phyloP scores from a whole-genome alignment of 2,329 filamentous ascomycete species.

The Colletotrichum phormii region DNA sequence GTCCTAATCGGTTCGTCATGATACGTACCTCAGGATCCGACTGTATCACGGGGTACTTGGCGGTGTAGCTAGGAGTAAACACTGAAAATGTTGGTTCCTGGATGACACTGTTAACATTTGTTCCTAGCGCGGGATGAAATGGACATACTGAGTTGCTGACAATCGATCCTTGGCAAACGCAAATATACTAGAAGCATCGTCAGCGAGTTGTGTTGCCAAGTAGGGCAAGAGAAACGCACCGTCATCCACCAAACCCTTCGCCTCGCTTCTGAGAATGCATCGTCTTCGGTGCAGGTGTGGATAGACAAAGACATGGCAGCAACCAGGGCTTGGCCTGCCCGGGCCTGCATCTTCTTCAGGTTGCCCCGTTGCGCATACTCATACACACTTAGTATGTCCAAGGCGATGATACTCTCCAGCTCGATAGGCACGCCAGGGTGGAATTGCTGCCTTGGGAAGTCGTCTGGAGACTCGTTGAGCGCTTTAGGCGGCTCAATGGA shows the following conservation, averaged over 20 bases:
- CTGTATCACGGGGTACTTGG: constrained; percentile 53
- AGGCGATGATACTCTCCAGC: constrained; percentile 59
- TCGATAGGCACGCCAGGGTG: constrained; percentile 57
- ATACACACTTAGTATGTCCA: constrained; percentile 61
- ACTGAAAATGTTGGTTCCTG: constrained; percentile 57
- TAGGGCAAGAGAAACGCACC: constrained; percentile 41
- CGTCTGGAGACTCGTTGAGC: constrained; percentile 50
- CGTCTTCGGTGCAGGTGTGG: constrained; percentile 52
- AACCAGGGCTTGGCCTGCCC: constrained; percentile 60
- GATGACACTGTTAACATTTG: constrained; percentile 13
- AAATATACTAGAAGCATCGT: constrained; percentile 53
- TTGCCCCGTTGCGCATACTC: constrained; percentile 66
- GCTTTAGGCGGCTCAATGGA: constrained; percentile 57
- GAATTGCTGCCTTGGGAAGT: constrained; percentile 51
- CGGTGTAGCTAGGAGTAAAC: constrained; percentile 57
- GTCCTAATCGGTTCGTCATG: not conserved
- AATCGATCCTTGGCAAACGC: constrained; percentile 62
- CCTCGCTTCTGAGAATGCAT: constrained; percentile 57
- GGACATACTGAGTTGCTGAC: constrained; percentile 59
- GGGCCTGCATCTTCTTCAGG: constrained; percentile 62
- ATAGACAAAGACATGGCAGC: constrained; percentile 58
- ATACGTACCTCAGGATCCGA: constrained; percentile 54
- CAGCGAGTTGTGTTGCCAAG: not conserved
- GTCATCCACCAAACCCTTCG: constrained; percentile 66
- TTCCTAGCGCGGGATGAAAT: not conserved